Conservation (phyloP, 75 land plant genomes). For the Gnetum montanum region DNA sequence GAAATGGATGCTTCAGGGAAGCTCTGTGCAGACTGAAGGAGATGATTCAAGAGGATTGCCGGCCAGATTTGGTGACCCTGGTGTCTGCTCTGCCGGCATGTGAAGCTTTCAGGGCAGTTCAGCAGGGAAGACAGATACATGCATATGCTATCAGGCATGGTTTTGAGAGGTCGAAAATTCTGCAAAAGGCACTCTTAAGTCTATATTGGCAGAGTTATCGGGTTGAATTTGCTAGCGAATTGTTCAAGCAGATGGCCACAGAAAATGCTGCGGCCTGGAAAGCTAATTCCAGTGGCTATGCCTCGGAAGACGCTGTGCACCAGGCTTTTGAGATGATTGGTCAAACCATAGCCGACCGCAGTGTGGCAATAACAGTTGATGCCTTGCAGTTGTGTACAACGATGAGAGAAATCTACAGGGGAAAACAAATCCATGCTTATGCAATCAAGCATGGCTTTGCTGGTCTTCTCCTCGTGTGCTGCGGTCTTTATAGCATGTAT, state of each 20-base stretch:
- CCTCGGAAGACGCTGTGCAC: constrained; percentile 19
- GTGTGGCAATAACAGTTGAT: constrained; percentile 20
- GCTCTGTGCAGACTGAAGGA: constrained; percentile 16
- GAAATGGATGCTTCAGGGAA: constrained; percentile 22
- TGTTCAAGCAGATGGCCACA: constrained; percentile 36
- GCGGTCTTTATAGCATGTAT: constrained; percentile 45
- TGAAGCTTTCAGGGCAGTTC: constrained; percentile 14
- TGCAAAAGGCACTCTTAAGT: constrained; percentile 33
- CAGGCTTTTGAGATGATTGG: constrained; percentile 23
- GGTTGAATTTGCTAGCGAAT: constrained; percentile 25
- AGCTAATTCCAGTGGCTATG: constrained; percentile 30
- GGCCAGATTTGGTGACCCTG: constrained; percentile 29
- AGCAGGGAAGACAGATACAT: constrained; percentile 26
- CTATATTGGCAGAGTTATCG: constrained; percentile 34
- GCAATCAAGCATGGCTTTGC: constrained; percentile 17
- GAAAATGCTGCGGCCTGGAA: constrained; percentile 36
- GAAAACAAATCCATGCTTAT: constrained; percentile 30
- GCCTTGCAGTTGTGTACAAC: constrained; percentile 28
- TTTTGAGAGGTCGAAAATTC: constrained; percentile 15
- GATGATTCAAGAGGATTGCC: constrained; percentile 17
- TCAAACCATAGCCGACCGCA: constrained; percentile 27
- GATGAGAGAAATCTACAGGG: constrained; percentile 8
- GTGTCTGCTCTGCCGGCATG: constrained; percentile 35
- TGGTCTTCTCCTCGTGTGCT: constrained; percentile 21
- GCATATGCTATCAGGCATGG: constrained; percentile 17